These are phyloP conservation scores for Fonsecaea erecta DNA, from an alignment of 2,329 filamentous ascomycete species.

Conservation along the genomic window DNA sequence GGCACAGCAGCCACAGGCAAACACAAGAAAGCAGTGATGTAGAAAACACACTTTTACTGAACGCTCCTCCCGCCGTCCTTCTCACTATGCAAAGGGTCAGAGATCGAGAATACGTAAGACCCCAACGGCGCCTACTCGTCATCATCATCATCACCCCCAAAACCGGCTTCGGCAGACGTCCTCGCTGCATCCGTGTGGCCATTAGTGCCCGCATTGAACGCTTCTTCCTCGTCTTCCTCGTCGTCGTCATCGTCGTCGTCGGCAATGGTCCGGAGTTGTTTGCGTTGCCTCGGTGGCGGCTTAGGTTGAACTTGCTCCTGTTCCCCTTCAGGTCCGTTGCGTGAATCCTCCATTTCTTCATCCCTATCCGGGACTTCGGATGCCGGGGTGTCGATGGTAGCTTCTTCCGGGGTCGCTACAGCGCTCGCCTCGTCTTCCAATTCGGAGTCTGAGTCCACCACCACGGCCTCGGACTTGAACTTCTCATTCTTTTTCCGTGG, in stretches of 20 bases:
- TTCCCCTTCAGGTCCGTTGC: constrained; percentile 26
- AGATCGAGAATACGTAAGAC: not conserved
- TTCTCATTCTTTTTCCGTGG: constrained; percentile 56
- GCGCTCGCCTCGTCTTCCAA: constrained; percentile 45
- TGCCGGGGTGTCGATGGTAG: constrained; percentile 29
- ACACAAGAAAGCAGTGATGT: not conserved
- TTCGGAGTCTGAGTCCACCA: constrained; percentile 75
- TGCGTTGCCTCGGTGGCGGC: constrained; percentile 34
- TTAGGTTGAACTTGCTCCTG: constrained; percentile 25
- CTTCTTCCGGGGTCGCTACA: constrained; percentile 29
- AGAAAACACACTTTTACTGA: not conserved
- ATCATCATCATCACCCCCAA: constrained; percentile 40
- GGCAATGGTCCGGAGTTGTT: constrained; percentile 38
- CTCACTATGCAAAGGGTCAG: not conserved
- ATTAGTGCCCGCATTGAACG: constrained; percentile 1
- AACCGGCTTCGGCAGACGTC: constrained; percentile 23
- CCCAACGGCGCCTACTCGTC: constrained; percentile 36
- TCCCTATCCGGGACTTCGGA: constrained; percentile 26
- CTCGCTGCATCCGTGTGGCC: constrained; percentile 15
- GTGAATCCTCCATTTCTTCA: constrained; percentile 25
- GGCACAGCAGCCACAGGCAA: not conserved
- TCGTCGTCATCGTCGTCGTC: constrained; percentile 40
- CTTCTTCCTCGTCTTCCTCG: constrained; percentile 33
- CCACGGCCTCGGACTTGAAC: constrained; percentile 83
- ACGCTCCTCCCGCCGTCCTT: not conserved